These are phyloP conservation scores for Tieghemiomyces parasiticus DNA, from an alignment of 192 early-diverging fungal genomes.

Conservation along the genomic window DNA sequence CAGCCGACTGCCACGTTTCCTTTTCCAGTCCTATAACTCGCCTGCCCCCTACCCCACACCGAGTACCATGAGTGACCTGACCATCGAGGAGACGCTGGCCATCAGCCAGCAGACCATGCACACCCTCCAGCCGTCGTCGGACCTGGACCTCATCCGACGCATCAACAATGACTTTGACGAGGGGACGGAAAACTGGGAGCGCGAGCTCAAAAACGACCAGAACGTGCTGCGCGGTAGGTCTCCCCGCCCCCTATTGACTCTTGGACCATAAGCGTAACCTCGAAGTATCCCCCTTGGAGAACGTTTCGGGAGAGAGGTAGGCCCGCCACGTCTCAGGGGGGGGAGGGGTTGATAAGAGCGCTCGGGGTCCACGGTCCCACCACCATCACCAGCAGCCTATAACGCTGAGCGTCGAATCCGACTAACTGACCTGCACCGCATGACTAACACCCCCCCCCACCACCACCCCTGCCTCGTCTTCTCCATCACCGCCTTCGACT, in stretches of 20 bases:
- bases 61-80: not conserved
- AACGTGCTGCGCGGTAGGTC: not conserved
- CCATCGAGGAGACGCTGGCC: constrained; percentile 3
- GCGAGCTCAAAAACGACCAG: not conserved
- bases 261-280: not conserved
- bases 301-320: not conserved
- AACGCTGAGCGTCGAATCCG: too few relatives aligned
- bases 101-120: constrained; percentile 8
- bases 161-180: not conserved
- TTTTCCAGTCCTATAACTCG: too few relatives aligned
- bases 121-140: constrained; percentile 9
- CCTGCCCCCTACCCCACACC: too few relatives aligned
- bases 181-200: constrained; percentile 3
- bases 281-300: not conserved
- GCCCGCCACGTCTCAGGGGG: not conserved
- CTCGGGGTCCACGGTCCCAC: too few relatives aligned
- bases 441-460: too few relatives aligned
- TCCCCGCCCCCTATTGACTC: not conserved
- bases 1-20: too few relatives aligned
- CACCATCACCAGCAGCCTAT: too few relatives aligned
- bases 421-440: too few relatives aligned
- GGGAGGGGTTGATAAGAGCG: not conserved
- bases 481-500: too few relatives aligned
- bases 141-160: not conserved
- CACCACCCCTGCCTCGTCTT: too few relatives aligned